Conservation (phyloP, 2,329 filamentous ascomycete genomes). For the Phoma sp. region DNA sequence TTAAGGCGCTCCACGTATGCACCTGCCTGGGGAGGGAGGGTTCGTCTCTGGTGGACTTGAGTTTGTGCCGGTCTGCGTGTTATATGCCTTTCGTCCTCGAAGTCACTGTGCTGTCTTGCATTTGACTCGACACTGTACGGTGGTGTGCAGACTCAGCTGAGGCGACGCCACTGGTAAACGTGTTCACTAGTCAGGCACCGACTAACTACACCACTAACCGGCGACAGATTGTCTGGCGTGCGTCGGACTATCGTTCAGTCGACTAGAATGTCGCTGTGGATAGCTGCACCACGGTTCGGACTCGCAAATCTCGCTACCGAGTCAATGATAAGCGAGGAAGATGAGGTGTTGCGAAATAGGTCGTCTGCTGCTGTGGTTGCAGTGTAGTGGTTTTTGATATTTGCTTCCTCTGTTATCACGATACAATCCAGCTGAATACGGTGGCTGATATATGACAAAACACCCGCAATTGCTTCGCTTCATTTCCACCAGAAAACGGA, state of each 20-base stretch:
- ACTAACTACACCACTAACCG: conserved; percentile 6
- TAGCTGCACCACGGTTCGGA: background rate
- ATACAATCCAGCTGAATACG: background rate
- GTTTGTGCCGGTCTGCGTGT: background rate
- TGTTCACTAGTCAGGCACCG: conserved; percentile 16
- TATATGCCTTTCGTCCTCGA: background rate
- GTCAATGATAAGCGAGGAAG: background rate
- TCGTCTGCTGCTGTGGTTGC: background rate
- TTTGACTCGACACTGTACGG: too few species aligned
- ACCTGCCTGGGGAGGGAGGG: background rate
- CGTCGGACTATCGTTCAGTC: conserved; percentile 5
- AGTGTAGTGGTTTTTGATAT: background rate
- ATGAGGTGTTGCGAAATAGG: background rate
- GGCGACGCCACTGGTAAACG: background rate
- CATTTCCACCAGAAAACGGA: conserved; percentile 47
- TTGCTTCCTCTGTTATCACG: background rate
- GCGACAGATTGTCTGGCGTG: background rate
- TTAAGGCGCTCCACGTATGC: background rate
- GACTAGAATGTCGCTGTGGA: conserved; percentile 6
- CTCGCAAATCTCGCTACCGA: background rate
- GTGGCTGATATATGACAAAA: background rate
- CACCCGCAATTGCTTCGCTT: conserved; percentile 17
- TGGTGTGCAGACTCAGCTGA: background rate
- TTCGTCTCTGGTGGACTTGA: too few species aligned
- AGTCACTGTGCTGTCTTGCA: background rate